These are phyloP conservation scores for Zasmidium citrigriseum DNA, from an alignment of 2,329 filamentous ascomycete species.

Conservation along the genomic window DNA sequence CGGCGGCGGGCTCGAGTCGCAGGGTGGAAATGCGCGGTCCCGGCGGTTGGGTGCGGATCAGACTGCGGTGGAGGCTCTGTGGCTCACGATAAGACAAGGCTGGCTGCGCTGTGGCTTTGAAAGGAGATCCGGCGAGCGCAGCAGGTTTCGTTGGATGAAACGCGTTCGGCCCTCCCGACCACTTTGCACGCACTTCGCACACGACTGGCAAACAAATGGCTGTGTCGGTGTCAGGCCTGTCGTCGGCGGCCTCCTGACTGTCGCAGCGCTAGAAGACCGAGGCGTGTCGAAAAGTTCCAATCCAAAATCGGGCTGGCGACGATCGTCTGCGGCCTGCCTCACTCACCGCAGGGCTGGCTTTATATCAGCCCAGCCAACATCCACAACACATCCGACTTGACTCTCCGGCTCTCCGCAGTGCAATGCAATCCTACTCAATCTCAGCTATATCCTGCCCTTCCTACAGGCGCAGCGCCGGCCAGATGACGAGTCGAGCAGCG, in stretches of 20 bases:
- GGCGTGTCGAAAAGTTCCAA: background rate
- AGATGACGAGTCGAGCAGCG: background rate
- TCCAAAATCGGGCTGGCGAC: background rate
- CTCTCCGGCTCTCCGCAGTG: background rate
- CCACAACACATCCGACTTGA: too few species aligned
- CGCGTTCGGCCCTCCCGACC: background rate
- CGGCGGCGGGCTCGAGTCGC: background rate
- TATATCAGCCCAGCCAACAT: background rate
- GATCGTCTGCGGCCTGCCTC: too few species aligned
- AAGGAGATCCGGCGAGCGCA: too few species aligned
- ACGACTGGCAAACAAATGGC: too few species aligned
- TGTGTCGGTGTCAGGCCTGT: too few species aligned
- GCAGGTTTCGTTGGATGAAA: background rate
- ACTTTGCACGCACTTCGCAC: too few species aligned
- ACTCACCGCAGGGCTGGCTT: background rate
- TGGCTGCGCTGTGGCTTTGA: background rate
- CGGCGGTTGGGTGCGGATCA: background rate
- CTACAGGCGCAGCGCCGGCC: background rate
- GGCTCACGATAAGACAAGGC: background rate
- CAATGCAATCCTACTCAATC: background rate
- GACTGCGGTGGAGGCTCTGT: background rate
- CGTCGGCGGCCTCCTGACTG: too few species aligned
- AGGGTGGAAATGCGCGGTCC: background rate
- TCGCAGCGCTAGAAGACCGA: background rate
- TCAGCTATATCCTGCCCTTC: background rate